phyloP scores from a whole-genome alignment of 1,284 basidiomycete species.

The Sanghuangporus sanghuang region DNA sequence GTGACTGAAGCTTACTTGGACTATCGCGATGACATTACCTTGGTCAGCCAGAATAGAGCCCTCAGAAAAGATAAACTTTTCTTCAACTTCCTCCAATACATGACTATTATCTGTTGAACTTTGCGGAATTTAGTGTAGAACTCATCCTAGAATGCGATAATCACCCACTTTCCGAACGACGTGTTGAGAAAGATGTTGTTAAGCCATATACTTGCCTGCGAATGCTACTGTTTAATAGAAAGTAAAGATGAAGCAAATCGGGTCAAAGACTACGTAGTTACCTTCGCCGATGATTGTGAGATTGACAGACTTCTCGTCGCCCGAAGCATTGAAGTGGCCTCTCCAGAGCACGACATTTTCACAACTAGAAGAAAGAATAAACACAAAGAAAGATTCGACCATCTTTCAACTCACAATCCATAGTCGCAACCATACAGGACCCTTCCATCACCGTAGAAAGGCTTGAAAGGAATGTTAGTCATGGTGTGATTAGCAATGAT shows the following conservation, averaged over 20 bases:
- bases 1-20: slow-evolving; percentile 45
- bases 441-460: slow-evolving; percentile 68
- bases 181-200: slow-evolving; percentile 69
- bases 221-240: slow-evolving; percentile 42
- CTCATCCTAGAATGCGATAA: neutral
- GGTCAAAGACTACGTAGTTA: slow-evolving; percentile 22
- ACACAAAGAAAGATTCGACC: neutral
- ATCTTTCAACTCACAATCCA: slow-evolving; percentile 55
- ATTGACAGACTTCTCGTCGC: slow-evolving; percentile 55
- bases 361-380: slow-evolving; percentile 41
- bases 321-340: slow-evolving; percentile 66
- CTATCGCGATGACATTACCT: slow-evolving; percentile 72
- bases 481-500: slow-evolving; percentile 56
- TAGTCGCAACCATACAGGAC: slow-evolving; percentile 79
- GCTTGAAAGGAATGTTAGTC: slow-evolving; percentile 65
- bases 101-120: slow-evolving; percentile 54
- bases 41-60: slow-evolving; percentile 41
- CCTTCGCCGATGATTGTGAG: slow-evolving; percentile 74
- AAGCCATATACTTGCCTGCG: slow-evolving; percentile 77
- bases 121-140: slow-evolving; percentile 26
- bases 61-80: slow-evolving; percentile 54
- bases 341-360: slow-evolving; percentile 78
- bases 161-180: slow-evolving; percentile 61
- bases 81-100: slow-evolving; percentile 57
- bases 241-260: neutral